phyloP scores from a whole-genome alignment of 164 flowering plant genomes.

The Houttuynia cordata region DNA sequence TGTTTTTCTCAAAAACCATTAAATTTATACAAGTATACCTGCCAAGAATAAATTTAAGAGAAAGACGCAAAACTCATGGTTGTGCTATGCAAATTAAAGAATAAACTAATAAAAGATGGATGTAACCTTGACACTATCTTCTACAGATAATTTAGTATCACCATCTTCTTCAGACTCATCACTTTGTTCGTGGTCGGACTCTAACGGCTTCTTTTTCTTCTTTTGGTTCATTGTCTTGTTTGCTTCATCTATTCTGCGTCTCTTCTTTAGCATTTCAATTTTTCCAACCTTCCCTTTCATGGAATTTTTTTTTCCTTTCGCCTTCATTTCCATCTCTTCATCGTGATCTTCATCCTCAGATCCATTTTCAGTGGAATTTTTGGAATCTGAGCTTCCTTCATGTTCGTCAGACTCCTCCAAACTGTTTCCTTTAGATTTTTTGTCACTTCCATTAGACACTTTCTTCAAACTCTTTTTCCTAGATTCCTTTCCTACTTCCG shows the following conservation, averaged over 20 bases:
- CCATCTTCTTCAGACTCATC: slow-evolving; percentile 40
- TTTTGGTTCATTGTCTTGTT: slow-evolving; percentile 23
- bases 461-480: slow-evolving; percentile 29
- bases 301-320: slow-evolving; percentile 34
- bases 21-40: neutral
- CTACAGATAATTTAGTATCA: slow-evolving; percentile 47
- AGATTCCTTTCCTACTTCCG: slow-evolving; percentile 15
- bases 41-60: slow-evolving; percentile 1
- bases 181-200: slow-evolving; percentile 24
- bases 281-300: slow-evolving; percentile 26
- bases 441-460: slow-evolving; percentile 9
- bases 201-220: slow-evolving; percentile 28
- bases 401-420: slow-evolving; percentile 11
- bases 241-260: slow-evolving; percentile 34
- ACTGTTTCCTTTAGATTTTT: slow-evolving; percentile 12
- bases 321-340: slow-evolving; percentile 30
- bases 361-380: slow-evolving; percentile 8
- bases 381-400: slow-evolving; percentile 30
- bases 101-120: too few relatives aligned
- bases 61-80: neutral
- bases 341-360: slow-evolving; percentile 29
- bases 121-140: slow-evolving; percentile 58
- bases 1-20: neutral
- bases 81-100: too few relatives aligned
- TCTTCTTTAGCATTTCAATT: slow-evolving; percentile 34